A percentile compares a stretch with the other conserved stretches of the same genome.
Evolutionary conservation across 1,284 basidiomycete genomes (phyloP).

Genomic region (Violaceomyces palustris): DNA sequence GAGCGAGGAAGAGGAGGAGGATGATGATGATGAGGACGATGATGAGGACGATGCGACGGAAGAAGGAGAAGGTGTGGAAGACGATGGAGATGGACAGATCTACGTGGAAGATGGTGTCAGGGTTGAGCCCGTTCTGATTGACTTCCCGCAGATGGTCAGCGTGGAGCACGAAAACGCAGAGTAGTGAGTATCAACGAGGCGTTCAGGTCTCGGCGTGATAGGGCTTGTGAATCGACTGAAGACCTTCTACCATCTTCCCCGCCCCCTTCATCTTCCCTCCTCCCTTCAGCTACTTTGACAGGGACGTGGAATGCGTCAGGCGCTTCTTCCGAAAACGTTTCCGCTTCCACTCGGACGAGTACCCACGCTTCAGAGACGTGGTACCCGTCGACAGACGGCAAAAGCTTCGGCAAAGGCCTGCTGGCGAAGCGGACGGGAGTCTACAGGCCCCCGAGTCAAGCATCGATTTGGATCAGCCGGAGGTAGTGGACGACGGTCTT

Average conservation of each 20-base stretch:
- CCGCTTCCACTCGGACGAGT: slow-evolving; percentile 82
- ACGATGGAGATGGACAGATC: slow-evolving; percentile 68
- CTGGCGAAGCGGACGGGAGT: background rate
- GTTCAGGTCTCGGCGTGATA: background rate
- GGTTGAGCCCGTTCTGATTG: slow-evolving; percentile 83
- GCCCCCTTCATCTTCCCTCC: background rate
- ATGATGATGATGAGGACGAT: slow-evolving; percentile 25
- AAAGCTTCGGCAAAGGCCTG: no score
- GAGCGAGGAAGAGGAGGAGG: slow-evolving; percentile 3
- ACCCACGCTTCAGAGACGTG: slow-evolving; percentile 59
- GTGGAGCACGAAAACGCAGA: slow-evolving; percentile 95
- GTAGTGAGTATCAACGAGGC: slow-evolving; percentile 67
- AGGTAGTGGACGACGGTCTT: no score
- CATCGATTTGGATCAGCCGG: no score
- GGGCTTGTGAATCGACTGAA: background rate
- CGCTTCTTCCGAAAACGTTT: slow-evolving; percentile 89
- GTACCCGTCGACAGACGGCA: no score
- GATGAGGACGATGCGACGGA: slow-evolving; percentile 11
- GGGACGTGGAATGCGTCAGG: slow-evolving; percentile 93
- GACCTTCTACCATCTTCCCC: slow-evolving; percentile 2
- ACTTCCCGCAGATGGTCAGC: slow-evolving; percentile 99
- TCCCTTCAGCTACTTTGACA: slow-evolving; percentile 82
- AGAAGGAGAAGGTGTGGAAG: slow-evolving; percentile 15
- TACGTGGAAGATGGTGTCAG: slow-evolving; percentile 69
- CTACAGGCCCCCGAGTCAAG: background rate